These are phyloP conservation scores for Fusarium chlamydosporum DNA, from an alignment of 2,329 filamentous ascomycete genomes.

Conservation along the genomic window DNA sequence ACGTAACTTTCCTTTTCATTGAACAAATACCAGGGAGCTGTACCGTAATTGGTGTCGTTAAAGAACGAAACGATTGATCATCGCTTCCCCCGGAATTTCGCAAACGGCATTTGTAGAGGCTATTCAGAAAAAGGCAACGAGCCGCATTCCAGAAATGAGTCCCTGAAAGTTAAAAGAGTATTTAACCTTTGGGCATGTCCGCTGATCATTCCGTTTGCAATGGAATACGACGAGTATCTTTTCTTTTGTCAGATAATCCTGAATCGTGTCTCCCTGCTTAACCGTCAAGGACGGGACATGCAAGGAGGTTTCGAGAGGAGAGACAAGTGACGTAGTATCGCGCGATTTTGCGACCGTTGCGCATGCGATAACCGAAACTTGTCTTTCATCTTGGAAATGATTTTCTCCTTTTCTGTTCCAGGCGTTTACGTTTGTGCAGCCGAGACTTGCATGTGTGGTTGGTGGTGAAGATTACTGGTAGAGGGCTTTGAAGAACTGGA, in stretches of 20 bases:
- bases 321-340: conserved; percentile 14
- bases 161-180: background rate
- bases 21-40: background rate
- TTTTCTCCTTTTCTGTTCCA: conserved; percentile 18
- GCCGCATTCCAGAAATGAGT: conserved; percentile 27
- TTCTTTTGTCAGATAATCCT: background rate
- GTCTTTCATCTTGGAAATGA: background rate
- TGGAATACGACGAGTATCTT: background rate
- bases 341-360: conserved; percentile 12
- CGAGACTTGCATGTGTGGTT: conserved; percentile 38
- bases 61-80: too few relatives aligned
- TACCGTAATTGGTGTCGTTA: background rate
- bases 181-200: background rate
- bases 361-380: conserved; percentile 13
- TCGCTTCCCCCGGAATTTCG: conserved; percentile 12
- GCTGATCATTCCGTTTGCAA: conserved; percentile 13
- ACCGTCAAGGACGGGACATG: conserved; percentile 7
- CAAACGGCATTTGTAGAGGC: conserved; percentile 20
- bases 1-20: too few relatives aligned
- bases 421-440: conserved; percentile 23
- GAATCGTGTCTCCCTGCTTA: conserved; percentile 31
- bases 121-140: background rate
- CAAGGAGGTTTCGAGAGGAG: conserved; percentile 12
- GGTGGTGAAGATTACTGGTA: background rate
- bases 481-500: conserved; percentile 20